These are phyloP conservation scores for Salvia splendens DNA, from an alignment of 257 asterid species.

Conservation along the genomic window DNA sequence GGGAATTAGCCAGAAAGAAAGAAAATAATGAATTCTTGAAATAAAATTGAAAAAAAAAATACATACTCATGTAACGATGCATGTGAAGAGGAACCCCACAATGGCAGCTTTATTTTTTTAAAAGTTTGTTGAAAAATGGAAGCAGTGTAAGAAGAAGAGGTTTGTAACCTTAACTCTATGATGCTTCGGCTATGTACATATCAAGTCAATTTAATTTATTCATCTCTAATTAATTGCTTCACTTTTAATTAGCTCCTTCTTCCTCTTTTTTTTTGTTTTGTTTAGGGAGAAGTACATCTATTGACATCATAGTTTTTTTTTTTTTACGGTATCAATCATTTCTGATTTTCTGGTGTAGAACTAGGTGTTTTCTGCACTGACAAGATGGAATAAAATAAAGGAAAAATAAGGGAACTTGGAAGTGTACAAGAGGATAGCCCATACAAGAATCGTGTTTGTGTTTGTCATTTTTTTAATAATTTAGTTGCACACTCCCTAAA, in stretches of 20 bases:
- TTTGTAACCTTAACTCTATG: constrained; percentile 45
- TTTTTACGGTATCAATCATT: constrained; percentile 17
- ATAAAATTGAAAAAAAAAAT: neutral
- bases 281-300: too few relatives aligned
- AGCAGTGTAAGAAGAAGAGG: constrained; percentile 21
- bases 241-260: too few relatives aligned
- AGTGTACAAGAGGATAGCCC: neutral
- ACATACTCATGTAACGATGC: constrained; percentile 24
- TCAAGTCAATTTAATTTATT: neutral
- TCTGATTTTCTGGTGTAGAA: constrained; percentile 9
- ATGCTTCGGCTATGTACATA: neutral
- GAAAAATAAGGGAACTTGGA: neutral
- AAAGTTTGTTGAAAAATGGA: constrained; percentile 48
- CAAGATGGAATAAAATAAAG: neutral
- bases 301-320: neutral
- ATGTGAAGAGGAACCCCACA: constrained; percentile 47
- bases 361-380: constrained; percentile 30
- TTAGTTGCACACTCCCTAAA: constrained; percentile 14
- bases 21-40: constrained; percentile 18
- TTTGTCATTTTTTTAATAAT: neutral
- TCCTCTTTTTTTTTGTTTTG: too few relatives aligned
- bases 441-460: constrained; percentile 14
- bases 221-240: constrained; percentile 16
- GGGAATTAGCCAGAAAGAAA: neutral
- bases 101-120: constrained; percentile 45